phyloP scores from a whole-genome alignment of 2,329 filamentous ascomycete species.

The Colletotrichum tanaceti region DNA sequence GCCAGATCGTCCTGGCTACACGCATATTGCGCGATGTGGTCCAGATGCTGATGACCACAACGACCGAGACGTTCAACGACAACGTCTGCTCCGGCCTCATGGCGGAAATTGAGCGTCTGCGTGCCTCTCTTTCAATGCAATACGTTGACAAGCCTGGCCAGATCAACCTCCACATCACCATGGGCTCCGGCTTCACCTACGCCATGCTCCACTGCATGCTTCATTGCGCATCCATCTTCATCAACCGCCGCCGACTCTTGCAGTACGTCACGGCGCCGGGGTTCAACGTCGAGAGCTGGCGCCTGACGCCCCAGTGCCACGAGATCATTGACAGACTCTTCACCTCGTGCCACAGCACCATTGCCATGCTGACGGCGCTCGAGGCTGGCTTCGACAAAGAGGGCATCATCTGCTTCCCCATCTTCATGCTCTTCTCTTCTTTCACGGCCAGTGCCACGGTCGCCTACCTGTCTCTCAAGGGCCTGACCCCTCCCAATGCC shows the following conservation, averaged over 20 bases:
- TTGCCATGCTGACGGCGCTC: constrained; percentile 65
- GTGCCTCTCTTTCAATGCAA: constrained; percentile 67
- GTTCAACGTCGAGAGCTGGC: constrained; percentile 67
- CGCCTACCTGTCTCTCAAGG: constrained; percentile 72
- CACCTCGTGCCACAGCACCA: constrained; percentile 68
- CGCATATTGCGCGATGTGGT: constrained; percentile 72
- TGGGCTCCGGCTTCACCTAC: constrained; percentile 72
- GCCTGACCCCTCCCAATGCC: constrained; percentile 66
- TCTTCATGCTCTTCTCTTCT: constrained; percentile 72
- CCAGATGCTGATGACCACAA: constrained; percentile 68
- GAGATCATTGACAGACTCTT: constrained; percentile 68
- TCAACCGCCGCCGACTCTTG: constrained; percentile 69
- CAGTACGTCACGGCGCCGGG: constrained; percentile 65
- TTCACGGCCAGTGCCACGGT: constrained; percentile 72
- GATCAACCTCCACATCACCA: constrained; percentile 71
- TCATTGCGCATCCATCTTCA: constrained; percentile 70
- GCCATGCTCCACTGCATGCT: constrained; percentile 72
- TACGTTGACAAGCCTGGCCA: constrained; percentile 71
- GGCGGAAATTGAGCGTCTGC: constrained; percentile 66
- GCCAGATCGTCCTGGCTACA: constrained; percentile 70
- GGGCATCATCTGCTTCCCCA: constrained; percentile 68
- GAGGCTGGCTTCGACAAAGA: constrained; percentile 69
- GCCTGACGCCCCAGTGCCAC: constrained; percentile 61
- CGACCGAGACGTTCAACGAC: constrained; percentile 64
- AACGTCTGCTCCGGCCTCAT: constrained; percentile 63